Evolutionary conservation across 2,329 filamentous ascomycete genomes (phyloP), one percentile per base, ranked within the genome.

Genomic region (Sphaerulina vaccinii): DNA sequence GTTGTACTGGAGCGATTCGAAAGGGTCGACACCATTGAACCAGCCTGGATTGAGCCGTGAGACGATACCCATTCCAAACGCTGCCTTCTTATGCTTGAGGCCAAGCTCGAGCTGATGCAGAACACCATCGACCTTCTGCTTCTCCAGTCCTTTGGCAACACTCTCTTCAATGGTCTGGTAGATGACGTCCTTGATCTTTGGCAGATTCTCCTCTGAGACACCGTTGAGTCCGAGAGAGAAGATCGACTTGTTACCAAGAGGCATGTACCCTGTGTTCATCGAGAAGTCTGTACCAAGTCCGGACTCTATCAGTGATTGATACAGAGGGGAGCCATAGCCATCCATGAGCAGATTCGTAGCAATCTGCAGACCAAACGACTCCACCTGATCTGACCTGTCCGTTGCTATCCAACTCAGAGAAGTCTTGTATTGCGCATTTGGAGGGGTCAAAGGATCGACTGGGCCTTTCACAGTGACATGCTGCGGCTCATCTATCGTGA

Each of bases 1-100:
- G 62, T 96, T 93, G 90, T 91, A 97, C 2, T 90, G 87, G 29
- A 99, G 76, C 10, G 89, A 85, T 59, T 95, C 85, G 71, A 97
- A 95, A 0, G 93, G 92, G 68, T 97, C 89, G 3, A 90, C 84
- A 4, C 92, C 93, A 51, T 93, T 95, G 72, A 99, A 97, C 93
- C 93, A 99, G 53, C 87, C 86, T 1, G 90, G 87, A 67, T 95
- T 88, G 6, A 96, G 79, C 36, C 92, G 84, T 62, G 96, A 89
- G 71, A 99, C 83, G 47, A 97, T 81, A 15, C 86, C 85, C 79
- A 96, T 89, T 11, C 93, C 93, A 66, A 99, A 99, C 64, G 87
- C 90, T 49, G 93, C 89, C 0, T 90, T 96, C 77, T 97, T 97
- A 74, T 99, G 90, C 73, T 96, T 96, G 42, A 97, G 74, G 0